Conservation (phyloP, 495 filamentous ascomycete species). For the Aspergillus sparsus region DNA sequence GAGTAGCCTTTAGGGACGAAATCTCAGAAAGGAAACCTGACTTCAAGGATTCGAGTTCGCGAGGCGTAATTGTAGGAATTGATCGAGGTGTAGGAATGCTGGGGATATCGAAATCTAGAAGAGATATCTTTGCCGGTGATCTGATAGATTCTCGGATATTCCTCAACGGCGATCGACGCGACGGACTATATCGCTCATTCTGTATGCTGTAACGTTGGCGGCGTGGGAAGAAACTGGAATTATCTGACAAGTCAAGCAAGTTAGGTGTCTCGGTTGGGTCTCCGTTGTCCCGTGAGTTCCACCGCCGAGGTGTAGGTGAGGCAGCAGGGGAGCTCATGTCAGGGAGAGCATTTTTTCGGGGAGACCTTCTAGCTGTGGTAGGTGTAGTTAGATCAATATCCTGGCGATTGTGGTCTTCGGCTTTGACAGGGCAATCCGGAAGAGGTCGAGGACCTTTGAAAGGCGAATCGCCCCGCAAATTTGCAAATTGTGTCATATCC, state of each 20-base stretch:
- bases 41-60: slow-evolving; percentile 90
- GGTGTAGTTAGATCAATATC: slow-evolving; percentile 39
- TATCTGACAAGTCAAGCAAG: slow-evolving; percentile 85
- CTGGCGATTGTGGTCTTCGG: slow-evolving; percentile 13
- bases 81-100: slow-evolving; percentile 87
- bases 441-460: slow-evolving; percentile 47
- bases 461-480: slow-evolving; percentile 60
- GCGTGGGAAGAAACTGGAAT: slow-evolving; percentile 59
- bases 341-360: slow-evolving; percentile 34
- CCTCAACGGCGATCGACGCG: slow-evolving; percentile 44
- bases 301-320: slow-evolving; percentile 62
- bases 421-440: slow-evolving; percentile 28
- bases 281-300: slow-evolving; percentile 59
- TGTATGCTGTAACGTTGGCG: slow-evolving; percentile 40
- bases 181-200: slow-evolving; percentile 45
- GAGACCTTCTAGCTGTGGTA: slow-evolving; percentile 32
- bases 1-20: slow-evolving; percentile 80
- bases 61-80: slow-evolving; percentile 84
- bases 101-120: slow-evolving; percentile 93
- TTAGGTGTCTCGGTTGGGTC: slow-evolving; percentile 40
- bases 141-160: slow-evolving; percentile 36
- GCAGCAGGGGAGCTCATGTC: slow-evolving; percentile 43
- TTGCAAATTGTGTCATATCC: slow-evolving; percentile 83
- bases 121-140: slow-evolving; percentile 44
- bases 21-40: slow-evolving; percentile 87